Evolutionary conservation across 371 early-diverging fungal species (phyloP), one percentile per base, ranked within the genome.

Genomic region (Batrachochytrium dendrobatidis): DNA sequence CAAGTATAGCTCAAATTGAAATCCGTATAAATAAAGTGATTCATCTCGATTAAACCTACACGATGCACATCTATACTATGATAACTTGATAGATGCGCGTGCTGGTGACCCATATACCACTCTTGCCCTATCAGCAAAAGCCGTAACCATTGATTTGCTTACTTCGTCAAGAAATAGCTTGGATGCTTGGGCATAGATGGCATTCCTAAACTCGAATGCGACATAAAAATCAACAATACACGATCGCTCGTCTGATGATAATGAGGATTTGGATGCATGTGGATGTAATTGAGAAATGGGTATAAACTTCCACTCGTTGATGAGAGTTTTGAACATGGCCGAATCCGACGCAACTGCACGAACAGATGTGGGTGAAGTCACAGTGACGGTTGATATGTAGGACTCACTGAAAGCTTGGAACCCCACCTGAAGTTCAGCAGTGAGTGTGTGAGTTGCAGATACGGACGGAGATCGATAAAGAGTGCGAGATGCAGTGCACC

Each of bases 131-230:
- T 77, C 66, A 49, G 83, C 77, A 70, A 90, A 91, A 0, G 89
- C 89, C 26, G 70, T 62, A 3, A 90, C 68, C 85, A 86, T 91
- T 70, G 79, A 70, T 54, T 76, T 76, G 55, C 84, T 81, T 22
- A 89, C 86, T 49, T 89, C 79, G 50, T 86, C 82, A 62, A 89
- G 87, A 70, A 91, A 91, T 26, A 87, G 64, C 18, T 73, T 70
- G 0, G 89, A 83, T 18, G 86, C 74, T 56, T 83, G 85, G 17
- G 88, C 84, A 66, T 91, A 86, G 3, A 91, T 52, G 10, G 84
- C 77, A 0, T 88, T 87, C 28, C 81, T 71, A 67, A 91, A 90
- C 62, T 90, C 86, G 69, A 89, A 91, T n/a, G 72, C 64, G 33
- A 91, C 84, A 34, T 74, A 60, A 65, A 89, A 89, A 62, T 87